Conservation (phyloP, 257 asterid species). For the Primulina tabacum region DNA sequence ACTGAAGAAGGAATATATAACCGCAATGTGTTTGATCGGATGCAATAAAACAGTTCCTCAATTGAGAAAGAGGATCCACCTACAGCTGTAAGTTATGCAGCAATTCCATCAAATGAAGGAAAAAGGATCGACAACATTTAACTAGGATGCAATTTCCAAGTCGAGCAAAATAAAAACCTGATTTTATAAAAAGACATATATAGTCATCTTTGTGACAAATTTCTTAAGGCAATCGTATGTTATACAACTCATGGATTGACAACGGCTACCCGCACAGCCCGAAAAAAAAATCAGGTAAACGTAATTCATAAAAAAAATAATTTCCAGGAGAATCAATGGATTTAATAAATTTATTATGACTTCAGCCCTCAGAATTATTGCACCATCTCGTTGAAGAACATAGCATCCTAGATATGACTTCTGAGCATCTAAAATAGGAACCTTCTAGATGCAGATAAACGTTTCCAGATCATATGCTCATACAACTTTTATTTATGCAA, state of each 20-base stretch:
- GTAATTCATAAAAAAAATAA: neutral
- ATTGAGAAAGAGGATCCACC: neutral
- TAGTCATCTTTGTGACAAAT: slow-evolving; percentile 16
- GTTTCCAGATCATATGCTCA: neutral
- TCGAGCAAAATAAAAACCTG: neutral
- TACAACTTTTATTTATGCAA: neutral
- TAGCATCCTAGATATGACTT: slow-evolving; percentile 3
- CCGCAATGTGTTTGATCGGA: neutral
- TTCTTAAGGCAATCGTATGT: neutral
- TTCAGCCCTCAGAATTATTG: slow-evolving; percentile 6
- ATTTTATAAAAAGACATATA: neutral
- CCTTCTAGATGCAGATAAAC: neutral
- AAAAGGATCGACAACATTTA: neutral
- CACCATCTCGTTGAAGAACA: neutral
- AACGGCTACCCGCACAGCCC: no score
- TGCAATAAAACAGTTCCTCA: neutral
- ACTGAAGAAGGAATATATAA: neutral
- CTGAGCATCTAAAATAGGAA: neutral
- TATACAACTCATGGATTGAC: neutral
- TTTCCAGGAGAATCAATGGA: neutral
- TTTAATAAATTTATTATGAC: no score
- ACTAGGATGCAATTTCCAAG: neutral
- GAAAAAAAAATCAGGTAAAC: neutral
- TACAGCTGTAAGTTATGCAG: neutral
- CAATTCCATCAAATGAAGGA: neutral